A percentile compares a stretch with the other conserved stretches of the same genome.
Conservation (phyloP, 257 asterid species). For the Ilex asprella region DNA sequence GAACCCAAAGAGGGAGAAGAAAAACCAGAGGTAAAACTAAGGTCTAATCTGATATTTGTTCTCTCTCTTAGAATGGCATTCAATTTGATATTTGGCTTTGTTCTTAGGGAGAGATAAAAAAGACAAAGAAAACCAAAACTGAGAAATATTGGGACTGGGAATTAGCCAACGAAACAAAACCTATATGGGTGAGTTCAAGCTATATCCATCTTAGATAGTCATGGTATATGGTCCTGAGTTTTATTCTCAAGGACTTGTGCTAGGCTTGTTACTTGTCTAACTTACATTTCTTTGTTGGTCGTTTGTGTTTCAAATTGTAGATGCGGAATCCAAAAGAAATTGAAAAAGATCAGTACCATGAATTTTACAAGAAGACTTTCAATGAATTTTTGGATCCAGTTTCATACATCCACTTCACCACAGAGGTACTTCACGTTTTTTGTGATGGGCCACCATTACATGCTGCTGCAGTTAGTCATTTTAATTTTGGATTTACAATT, state of each 20-base stretch:
- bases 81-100: not conserved
- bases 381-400: conserved; percentile 93
- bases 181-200: conserved; percentile 74
- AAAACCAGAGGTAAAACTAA: conserved; percentile 54
- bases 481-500: conserved; percentile 13
- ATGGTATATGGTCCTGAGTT: not conserved
- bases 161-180: conserved; percentile 88
- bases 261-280: too few relatives aligned
- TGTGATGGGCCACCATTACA: not conserved
- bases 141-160: conserved; percentile 99
- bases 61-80: not conserved
- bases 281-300: too few relatives aligned
- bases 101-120: conserved; percentile 68
- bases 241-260: not conserved
- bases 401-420: conserved; percentile 78
- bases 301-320: conserved; percentile 28
- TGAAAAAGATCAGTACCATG: conserved; percentile 83
- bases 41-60: not conserved
- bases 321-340: conserved; percentile 95
- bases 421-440: conserved; percentile 55
- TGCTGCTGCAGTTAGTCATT: conserved; percentile 1
- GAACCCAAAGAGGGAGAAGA: conserved; percentile 95
- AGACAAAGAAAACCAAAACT: conserved; percentile 72
- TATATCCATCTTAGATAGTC: not conserved
- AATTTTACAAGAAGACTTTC: conserved; percentile 89